Evolutionary conservation across 352 stramenopile species (phyloP), one percentile per base, ranked within the genome.

Genomic region (Phytophthora niederhauseri): DNA sequence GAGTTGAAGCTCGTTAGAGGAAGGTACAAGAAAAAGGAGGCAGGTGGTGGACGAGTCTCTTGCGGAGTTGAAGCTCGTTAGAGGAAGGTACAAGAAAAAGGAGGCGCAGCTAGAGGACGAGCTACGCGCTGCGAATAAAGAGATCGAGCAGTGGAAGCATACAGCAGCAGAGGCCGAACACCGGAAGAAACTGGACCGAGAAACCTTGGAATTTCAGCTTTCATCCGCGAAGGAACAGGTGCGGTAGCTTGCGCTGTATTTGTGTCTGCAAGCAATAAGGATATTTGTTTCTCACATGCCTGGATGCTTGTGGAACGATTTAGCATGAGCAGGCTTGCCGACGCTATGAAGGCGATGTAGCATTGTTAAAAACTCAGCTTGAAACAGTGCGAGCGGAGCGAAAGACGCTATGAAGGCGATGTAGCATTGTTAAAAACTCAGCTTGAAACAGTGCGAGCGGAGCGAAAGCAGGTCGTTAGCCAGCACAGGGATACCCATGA

Each of bases 1-100:
- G 81, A 91, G 51, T 61, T 91, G 11, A 87, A 91, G 31, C 56
- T 66, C 5, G 77, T 87, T 54, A 74, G 81, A 28, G 52, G 64
- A 9, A 76, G 73, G 19, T 81, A 89, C 69, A 84, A 78, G 62
- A 81, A 80, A 49, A 76, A 75, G 30, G 68, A 84, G 20, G 64
- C 76, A 5, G 50, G 81, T 89, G 0, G 73, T 87, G 17, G 70
- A 81, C 8, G 81, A 89, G 31, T 87, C 81, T 24, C 55, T 90
- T 36, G 51, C 70, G 1, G 81, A 91, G 51, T 61, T 91, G 11
- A 87, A 91, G 31, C 56, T 66, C 5, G 77, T 87, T 54, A 74
- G 81, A 28, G 52, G 64, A 9, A 76, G 73, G 19, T 81, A 89
- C 69, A 84, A 78, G 62, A 81, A 80, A 49, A 76, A 75, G 30